phyloP scores from a whole-genome alignment of 805 yeast species.

The Lipomyces orientalis region DNA sequence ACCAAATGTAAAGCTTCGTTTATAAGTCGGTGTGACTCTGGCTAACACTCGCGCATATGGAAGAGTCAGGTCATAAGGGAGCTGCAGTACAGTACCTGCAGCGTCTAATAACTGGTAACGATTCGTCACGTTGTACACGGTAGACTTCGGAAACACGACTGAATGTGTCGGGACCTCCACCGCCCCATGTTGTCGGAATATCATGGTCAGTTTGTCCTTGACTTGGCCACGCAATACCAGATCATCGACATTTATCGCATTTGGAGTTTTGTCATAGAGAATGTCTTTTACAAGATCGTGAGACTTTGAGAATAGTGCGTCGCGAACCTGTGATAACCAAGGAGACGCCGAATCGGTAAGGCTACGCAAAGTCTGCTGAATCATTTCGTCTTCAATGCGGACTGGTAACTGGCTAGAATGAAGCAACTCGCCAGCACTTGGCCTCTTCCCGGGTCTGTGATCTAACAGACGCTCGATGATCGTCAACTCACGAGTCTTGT shows the following conservation, averaged over 20 bases:
- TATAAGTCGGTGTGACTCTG: slow-evolving; percentile 56
- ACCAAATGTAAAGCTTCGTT: slow-evolving; percentile 75
- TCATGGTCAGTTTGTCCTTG: slow-evolving; percentile 60
- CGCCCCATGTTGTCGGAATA: slow-evolving; percentile 86
- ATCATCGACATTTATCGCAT: slow-evolving; percentile 48
- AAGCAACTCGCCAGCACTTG: slow-evolving; percentile 75
- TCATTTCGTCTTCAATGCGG: slow-evolving; percentile 85
- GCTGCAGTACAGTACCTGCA: slow-evolving; percentile 84
- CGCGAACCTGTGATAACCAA: slow-evolving; percentile 92
- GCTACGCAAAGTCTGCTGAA: slow-evolving; percentile 84
- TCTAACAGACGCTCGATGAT: slow-evolving; percentile 71
- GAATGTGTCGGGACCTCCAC: slow-evolving; percentile 72
- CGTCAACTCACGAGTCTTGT: slow-evolving; percentile 63
- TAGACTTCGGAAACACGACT: slow-evolving; percentile 78
- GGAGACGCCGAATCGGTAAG: slow-evolving; percentile 90
- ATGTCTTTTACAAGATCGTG: slow-evolving; percentile 84
- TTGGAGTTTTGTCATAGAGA: slow-evolving; percentile 63
- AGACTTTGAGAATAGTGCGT: slow-evolving; percentile 82
- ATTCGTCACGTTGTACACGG: slow-evolving; percentile 64
- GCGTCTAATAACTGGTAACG: slow-evolving; percentile 74
- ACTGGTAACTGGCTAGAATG: slow-evolving; percentile 86
- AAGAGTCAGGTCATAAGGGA: slow-evolving; percentile 86
- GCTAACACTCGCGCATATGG: slow-evolving; percentile 90
- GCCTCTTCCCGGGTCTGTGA: slow-evolving; percentile 79
- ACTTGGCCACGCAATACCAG: slow-evolving; percentile 65